Conservation (phyloP, 345 rosid species). For the Heritiera littoralis region DNA sequence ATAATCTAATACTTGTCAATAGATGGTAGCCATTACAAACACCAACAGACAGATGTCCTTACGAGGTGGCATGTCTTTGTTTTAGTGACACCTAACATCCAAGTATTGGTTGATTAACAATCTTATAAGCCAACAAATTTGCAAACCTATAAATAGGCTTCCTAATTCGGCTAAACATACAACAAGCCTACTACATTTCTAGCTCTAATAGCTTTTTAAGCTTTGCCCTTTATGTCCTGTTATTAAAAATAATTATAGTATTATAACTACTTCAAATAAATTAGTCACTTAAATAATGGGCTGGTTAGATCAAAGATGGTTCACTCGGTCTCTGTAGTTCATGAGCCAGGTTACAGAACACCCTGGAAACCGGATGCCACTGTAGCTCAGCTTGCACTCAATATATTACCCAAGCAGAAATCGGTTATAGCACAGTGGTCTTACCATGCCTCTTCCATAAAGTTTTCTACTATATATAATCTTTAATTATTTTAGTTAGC, state of each 20-base stretch:
- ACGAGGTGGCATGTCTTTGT: neutral
- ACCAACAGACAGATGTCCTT: neutral
- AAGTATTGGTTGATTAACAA: neutral
- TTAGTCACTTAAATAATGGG: neutral
- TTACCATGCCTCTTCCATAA: neutral
- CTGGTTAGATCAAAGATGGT: neutral
- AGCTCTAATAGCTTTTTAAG: neutral
- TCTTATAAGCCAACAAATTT: neutral
- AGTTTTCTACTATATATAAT: conserved; percentile 1
- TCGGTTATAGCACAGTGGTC: neutral
- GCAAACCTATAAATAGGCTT: neutral
- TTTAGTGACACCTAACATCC: neutral
- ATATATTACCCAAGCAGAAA: neutral
- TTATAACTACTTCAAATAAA: neutral
- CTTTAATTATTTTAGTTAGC: neutral
- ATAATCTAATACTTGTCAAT: neutral
- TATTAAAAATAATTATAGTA: conserved; percentile 1
- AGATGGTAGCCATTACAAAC: conserved; percentile 8
- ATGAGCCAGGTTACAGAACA: neutral
- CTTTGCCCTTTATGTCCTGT: neutral
- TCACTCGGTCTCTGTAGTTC: neutral
- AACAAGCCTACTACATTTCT: neutral
- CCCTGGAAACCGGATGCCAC: neutral
- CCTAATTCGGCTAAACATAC: neutral
- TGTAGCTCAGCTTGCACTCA: neutral